phyloP scores from a whole-genome alignment of 495 filamentous ascomycete species.

The Elasticomyces elasticus region DNA sequence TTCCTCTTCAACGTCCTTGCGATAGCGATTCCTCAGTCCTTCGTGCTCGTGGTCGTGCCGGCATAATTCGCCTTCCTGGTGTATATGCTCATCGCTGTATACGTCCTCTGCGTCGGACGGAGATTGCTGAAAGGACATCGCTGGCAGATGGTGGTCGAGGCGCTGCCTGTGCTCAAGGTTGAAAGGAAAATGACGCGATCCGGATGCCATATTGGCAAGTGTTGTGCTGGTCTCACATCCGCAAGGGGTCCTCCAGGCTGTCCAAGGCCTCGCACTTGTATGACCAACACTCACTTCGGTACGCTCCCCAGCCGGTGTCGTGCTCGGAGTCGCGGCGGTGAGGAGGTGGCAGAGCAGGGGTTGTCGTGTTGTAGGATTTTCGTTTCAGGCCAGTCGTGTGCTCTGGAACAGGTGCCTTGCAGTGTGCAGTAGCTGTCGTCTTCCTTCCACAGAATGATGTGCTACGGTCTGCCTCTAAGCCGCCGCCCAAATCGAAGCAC shows the following conservation, averaged over 20 bases:
- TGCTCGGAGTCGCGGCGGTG: background rate
- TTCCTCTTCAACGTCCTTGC: constrained; percentile 9
- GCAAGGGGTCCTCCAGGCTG: background rate
- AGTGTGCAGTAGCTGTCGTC: background rate
- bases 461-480: background rate
- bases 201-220: constrained; percentile 16
- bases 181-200: constrained; percentile 4
- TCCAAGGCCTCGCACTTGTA: background rate
- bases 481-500: background rate
- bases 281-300: background rate
- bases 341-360: background rate
- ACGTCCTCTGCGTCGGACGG: constrained; percentile 7
- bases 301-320: background rate
- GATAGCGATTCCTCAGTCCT: constrained; percentile 16
- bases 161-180: background rate
- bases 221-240: background rate
- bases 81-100: background rate
- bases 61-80: constrained; percentile 4
- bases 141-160: background rate
- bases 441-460: background rate
- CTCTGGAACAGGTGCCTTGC: background rate
- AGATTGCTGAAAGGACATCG: constrained; percentile 2
- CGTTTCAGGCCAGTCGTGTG: background rate
- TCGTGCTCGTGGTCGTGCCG: constrained; percentile 18
- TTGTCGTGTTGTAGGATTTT: background rate